These are phyloP conservation scores for Aphanomyces stellatus DNA, from an alignment of 352 stramenopile genomes.

Conservation along the genomic window DNA sequence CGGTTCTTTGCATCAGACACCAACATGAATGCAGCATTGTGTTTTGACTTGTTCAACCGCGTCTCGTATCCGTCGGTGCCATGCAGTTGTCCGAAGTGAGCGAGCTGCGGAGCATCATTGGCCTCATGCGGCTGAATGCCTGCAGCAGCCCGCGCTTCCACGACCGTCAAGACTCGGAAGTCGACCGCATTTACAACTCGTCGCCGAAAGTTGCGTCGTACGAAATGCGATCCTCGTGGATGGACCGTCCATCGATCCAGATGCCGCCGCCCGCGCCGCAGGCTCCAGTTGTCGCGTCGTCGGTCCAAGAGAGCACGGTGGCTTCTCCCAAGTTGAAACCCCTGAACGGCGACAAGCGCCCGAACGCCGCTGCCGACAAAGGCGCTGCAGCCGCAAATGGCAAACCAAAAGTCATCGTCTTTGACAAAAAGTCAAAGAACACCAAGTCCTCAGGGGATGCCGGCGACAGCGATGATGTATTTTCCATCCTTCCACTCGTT, in stretches of 20 bases:
- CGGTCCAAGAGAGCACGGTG: not conserved
- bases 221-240: constrained; percentile 81
- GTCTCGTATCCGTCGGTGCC: not conserved
- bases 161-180: constrained; percentile 83
- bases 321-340: not conserved
- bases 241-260: constrained; percentile 33
- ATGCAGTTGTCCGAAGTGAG: constrained; percentile 88
- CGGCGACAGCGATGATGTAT: not conserved
- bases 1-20: too few species aligned
- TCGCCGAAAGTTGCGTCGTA: constrained; percentile 78
- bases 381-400: not conserved
- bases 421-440: constrained; percentile 8
- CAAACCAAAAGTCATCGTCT: constrained; percentile 11
- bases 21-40: too few species aligned
- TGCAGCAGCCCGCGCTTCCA: constrained; percentile 86
- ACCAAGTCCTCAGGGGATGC: not conserved
- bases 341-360: not conserved
- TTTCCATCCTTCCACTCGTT: not conserved
- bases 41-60: too few species aligned
- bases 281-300: not conserved
- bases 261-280: not conserved
- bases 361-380: not conserved
- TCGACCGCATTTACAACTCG: constrained; percentile 85
- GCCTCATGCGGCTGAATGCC: constrained; percentile 64
- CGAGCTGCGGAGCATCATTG: constrained; percentile 76